Evolutionary conservation across 2,329 filamentous ascomycete genomes (phyloP).

Genomic region (Talaromyces sp.): DNA sequence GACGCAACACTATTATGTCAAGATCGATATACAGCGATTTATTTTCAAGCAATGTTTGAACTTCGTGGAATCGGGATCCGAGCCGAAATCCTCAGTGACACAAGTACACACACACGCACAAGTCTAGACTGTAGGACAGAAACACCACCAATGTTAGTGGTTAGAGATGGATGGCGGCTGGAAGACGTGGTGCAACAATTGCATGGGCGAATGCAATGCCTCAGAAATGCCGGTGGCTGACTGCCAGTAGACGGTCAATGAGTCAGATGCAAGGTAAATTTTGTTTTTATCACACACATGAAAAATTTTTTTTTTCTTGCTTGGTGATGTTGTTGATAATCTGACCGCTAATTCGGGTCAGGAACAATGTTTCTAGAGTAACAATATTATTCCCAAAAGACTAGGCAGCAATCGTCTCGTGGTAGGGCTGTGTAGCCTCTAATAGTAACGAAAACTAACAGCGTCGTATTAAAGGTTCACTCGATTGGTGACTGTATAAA

Average conservation of each 20-base stretch:
- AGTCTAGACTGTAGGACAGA: conserved; percentile 4
- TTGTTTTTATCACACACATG: neutral
- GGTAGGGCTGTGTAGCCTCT: conserved; percentile 4
- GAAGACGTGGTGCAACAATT: conserved; percentile 11
- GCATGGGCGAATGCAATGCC: conserved; percentile 12
- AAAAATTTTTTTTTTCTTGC: conserved; percentile 9
- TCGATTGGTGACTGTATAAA: neutral
- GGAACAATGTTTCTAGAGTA: conserved; percentile 17
- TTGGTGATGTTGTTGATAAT: conserved; percentile 14
- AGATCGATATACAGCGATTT: neutral
- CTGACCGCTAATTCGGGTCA: conserved; percentile 19
- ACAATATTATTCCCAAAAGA: neutral
- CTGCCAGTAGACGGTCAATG: conserved; percentile 2
- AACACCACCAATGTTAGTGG: conserved; percentile 7
- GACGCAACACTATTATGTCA: conserved; percentile 1
- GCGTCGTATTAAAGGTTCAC: neutral
- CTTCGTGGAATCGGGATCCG: conserved; percentile 7
- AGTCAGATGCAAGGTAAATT: conserved; percentile 9
- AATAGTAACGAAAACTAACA: neutral
- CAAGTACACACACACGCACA: neutral
- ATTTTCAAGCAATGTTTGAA: neutral
- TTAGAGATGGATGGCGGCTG: conserved; percentile 10
- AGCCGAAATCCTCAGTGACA: conserved; percentile 5
- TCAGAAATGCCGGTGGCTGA: neutral
- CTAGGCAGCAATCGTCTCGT: conserved; percentile 16